Evolutionary conservation across 257 asterid genomes (phyloP).

Genomic region (Eustoma russellianum): DNA sequence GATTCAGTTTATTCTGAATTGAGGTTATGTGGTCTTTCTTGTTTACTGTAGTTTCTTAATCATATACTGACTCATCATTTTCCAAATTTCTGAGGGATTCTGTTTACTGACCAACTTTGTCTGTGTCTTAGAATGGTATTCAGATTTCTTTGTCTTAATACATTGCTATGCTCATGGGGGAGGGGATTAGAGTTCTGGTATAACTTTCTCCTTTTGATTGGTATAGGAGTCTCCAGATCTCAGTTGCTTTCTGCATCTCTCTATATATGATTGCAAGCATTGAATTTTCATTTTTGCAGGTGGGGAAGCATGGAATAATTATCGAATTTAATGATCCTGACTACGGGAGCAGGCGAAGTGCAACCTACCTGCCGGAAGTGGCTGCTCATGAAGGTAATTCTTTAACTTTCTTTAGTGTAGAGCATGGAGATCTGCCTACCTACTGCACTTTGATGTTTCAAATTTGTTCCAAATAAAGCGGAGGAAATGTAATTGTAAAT

Average conservation of each 20-base stretch:
- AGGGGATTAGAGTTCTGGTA: not conserved
- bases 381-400: slow-evolving; percentile 91
- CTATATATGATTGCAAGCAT: slow-evolving; percentile 1
- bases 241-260: not conserved
- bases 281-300: slow-evolving; percentile 29
- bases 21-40: not conserved
- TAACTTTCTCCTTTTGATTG: not conserved
- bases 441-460: too few relatives aligned
- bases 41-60: slow-evolving; percentile 3
- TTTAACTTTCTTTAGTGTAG: slow-evolving; percentile 6
- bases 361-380: slow-evolving; percentile 96
- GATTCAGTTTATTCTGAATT: not conserved
- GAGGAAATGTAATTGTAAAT: too few relatives aligned
- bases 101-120: not conserved
- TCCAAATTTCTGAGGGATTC: slow-evolving; percentile 1
- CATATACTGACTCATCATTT: slow-evolving; percentile 6
- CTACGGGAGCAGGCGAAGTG: slow-evolving; percentile 56
- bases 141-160: slow-evolving; percentile 1
- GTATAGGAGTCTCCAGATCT: too few relatives aligned
- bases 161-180: not conserved
- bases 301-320: slow-evolving; percentile 90
- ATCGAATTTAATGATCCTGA: slow-evolving; percentile 87
- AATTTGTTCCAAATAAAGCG: too few relatives aligned
- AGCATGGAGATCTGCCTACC: not conserved
- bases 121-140: slow-evolving; percentile 14